phyloP scores from a whole-genome alignment of 179 eudicot species.

The Silene noctiflora region DNA sequence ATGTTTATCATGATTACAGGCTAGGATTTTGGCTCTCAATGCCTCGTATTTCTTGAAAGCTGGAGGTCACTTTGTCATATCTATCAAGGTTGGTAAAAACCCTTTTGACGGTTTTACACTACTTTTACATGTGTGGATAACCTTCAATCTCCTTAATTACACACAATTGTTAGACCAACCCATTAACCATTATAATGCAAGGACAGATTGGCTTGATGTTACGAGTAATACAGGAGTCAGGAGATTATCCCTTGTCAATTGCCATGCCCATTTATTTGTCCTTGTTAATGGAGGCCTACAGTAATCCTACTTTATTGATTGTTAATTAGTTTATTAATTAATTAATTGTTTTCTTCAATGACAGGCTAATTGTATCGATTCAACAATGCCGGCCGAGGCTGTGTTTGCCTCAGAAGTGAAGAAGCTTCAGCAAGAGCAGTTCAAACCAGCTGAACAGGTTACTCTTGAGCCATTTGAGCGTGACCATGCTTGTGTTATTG shows the following conservation, averaged over 20 bases:
- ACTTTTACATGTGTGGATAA: too few species aligned
- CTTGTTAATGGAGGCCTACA: too few species aligned
- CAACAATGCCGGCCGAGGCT: conserved; percentile 71
- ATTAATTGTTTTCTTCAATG: not conserved
- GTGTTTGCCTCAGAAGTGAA: conserved; percentile 83
- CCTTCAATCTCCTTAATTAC: too few species aligned
- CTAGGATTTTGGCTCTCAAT: conserved; percentile 83
- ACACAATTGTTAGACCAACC: not conserved
- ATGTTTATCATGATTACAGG: conserved; percentile 42
- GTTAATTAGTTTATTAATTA: too few species aligned
- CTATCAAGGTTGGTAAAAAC: conserved; percentile 57
- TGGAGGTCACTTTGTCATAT: conserved; percentile 91
- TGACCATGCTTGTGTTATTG: conserved; percentile 86
- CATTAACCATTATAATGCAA: not conserved
- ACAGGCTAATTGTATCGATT: conserved; percentile 85
- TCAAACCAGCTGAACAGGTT: conserved; percentile 69
- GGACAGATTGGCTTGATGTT: not conserved
- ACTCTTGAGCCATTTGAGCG: conserved; percentile 81
- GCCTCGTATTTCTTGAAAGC: conserved; percentile 82
- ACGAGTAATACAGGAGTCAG: too few species aligned
- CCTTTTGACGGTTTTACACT: too few species aligned
- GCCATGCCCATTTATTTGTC: too few species aligned
- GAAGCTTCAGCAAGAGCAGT: conserved; percentile 57
- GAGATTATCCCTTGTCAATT: too few species aligned
- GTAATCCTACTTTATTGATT: too few species aligned